Conservation (phyloP, 306 rosid species). For the Hippophae rhamnoides region DNA sequence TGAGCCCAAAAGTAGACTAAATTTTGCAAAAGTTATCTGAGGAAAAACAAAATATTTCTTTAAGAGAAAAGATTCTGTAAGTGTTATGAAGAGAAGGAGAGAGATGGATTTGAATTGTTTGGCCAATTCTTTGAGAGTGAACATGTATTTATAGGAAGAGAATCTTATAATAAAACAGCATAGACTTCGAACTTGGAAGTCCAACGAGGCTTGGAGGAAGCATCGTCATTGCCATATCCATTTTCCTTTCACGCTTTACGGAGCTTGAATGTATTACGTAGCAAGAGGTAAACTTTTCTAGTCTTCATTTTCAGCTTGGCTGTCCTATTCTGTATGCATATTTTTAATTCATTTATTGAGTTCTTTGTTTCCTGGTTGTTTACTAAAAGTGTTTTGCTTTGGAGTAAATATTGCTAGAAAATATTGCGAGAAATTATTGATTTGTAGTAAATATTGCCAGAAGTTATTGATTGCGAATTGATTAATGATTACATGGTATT, state of each 20-base stretch:
- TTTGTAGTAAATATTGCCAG: too few species aligned
- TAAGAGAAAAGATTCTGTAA: neutral
- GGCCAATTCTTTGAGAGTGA: slow-evolving; percentile 15
- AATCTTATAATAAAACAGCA: slow-evolving; percentile 10
- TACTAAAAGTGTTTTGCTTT: neutral
- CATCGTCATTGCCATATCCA: slow-evolving; percentile 14
- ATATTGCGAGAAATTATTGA: too few species aligned
- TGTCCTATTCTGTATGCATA: neutral
- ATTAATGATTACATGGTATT: too few species aligned
- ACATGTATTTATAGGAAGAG: slow-evolving; percentile 12
- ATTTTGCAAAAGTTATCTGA: neutral
- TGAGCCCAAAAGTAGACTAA: neutral
- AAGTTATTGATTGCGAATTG: too few species aligned
- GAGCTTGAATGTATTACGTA: neutral
- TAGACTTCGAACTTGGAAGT: slow-evolving; percentile 6
- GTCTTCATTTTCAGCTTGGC: neutral
- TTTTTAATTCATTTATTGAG: neutral
- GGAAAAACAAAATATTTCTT: neutral
- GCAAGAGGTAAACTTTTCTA: neutral
- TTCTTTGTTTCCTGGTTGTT: neutral
- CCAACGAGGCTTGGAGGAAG: slow-evolving; percentile 26
- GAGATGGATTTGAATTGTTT: neutral
- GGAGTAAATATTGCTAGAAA: too few species aligned
- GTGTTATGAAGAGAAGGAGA: neutral
- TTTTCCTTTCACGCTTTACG: neutral